phyloP scores from a whole-genome alignment of 257 asterid genomes.

The Osmanthus fragrans region DNA sequence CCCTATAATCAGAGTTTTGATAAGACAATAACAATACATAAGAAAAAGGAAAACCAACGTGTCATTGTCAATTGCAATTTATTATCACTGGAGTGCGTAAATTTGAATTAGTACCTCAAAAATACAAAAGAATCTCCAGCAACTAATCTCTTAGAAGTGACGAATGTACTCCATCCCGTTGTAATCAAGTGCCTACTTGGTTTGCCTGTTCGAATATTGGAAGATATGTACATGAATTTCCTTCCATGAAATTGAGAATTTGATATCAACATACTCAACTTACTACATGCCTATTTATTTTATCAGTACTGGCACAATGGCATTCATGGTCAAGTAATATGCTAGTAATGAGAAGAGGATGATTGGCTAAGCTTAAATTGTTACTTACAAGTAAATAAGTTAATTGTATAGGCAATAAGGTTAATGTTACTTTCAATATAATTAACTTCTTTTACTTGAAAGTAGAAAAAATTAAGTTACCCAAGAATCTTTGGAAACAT shows the following conservation, averaged over 20 bases:
- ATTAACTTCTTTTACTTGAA: too few relatives aligned
- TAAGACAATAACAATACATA: background rate
- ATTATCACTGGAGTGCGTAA: background rate
- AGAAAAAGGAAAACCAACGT: background rate
- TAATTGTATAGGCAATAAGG: background rate
- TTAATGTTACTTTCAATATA: background rate
- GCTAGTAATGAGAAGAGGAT: background rate
- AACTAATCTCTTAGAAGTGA: conserved; percentile 51
- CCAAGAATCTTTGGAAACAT: background rate
- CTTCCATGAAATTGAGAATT: background rate
- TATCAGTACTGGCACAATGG: background rate
- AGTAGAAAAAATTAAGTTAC: too few relatives aligned
- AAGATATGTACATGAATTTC: background rate
- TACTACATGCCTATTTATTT: background rate
- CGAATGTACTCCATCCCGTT: conserved; percentile 70
- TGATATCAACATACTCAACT: background rate
- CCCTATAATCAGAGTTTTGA: conserved; percentile 24
- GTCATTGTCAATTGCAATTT: background rate
- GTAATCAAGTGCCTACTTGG: conserved; percentile 64
- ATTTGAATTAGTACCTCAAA: conserved; percentile 38
- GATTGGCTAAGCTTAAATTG: background rate
- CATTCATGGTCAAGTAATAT: background rate
- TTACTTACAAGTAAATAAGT: background rate
- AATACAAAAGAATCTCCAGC: conserved; percentile 63
- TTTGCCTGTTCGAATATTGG: conserved; percentile 38